A percentile compares a stretch with the other conserved stretches of the same genome.
Conservation (phyloP, 2,329 filamentous ascomycete genomes). For the Tricladium varicosporioides region DNA sequence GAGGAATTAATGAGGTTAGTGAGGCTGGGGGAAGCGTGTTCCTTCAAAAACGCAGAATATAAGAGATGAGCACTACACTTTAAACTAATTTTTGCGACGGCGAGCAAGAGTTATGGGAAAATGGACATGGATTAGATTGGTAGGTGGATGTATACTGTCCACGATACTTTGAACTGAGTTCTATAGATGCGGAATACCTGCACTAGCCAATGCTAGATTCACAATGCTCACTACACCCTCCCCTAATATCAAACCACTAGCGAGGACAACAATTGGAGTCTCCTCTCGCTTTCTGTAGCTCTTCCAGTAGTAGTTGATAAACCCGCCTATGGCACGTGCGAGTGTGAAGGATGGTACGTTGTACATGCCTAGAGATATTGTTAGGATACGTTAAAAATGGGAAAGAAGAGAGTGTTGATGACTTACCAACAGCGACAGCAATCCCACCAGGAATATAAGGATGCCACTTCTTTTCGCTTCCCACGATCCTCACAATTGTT, state of each 20-base stretch:
- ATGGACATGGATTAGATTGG: background rate
- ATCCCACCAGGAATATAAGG: conserved; percentile 86
- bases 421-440: conserved; percentile 83
- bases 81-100: no score
- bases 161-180: background rate
- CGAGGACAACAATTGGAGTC: conserved; percentile 84
- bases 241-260: conserved; percentile 84
- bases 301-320: conserved; percentile 76
- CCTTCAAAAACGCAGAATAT: no score
- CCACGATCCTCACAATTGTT: conserved; percentile 67
- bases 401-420: background rate
- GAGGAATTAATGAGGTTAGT: no score
- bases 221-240: conserved; percentile 91
- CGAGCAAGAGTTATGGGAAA: background rate
- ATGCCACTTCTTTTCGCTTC: conserved; percentile 59
- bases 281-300: conserved; percentile 51
- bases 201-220: conserved; percentile 79
- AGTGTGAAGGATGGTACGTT: conserved; percentile 96
- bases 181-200: conserved; percentile 68
- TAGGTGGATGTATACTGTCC: background rate
- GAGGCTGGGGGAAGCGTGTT: no score
- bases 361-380: conserved; percentile 70
- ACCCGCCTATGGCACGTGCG: conserved; percentile 78
- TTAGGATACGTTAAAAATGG: conserved; percentile 1
- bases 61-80: no score